Evolutionary conservation across 2,329 filamentous ascomycete species (phyloP), one percentile per base, ranked within the genome.

Genomic region (Pseudogymnoascus sp.): DNA sequence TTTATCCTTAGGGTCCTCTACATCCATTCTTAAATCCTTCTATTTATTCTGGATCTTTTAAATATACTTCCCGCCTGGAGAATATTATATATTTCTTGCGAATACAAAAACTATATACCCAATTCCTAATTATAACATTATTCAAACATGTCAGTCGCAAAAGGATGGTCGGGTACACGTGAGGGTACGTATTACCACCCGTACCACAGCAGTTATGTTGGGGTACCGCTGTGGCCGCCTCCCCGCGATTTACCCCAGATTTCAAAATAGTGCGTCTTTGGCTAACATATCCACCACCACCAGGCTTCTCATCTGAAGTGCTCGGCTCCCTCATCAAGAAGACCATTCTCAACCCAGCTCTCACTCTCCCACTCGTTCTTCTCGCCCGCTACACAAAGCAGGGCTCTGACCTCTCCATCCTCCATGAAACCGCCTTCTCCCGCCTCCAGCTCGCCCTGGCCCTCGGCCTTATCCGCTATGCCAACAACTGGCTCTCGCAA

Each of bases 291-390:
- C 48, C 48, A 55, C 48, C 48, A 18, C 36, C 36, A 21, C 69
- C 71, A 75, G 76, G 78, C 55, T 79, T 88, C 69, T 83, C 80
- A 36, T 77, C 78, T 63, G 87, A 89, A 69, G 82, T 85, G 10
- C 65, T 89, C 63, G 74, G 80, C 36, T 78, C 78, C 39, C 69
- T 87, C 40, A 70, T 90, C 66, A 79, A 81, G 65, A 77, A 77
- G 61, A 90, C 86, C 0, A 77, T 81, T 5, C 75, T 90, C 63
- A 88, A 88, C 69, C 87, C 88, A 1, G 76, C 78, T 39, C 74
- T 89, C 18, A 80, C 87, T 0, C 74, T 90, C 10, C 82, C 87
- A 0, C 76, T 90, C 25, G 69, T 89, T 48, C 78, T 89, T 4
- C 76, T 86, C 21, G 81, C 83, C 7, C 80, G 81, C 29, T 87